Conservation (phyloP, 306 rosid genomes). For the Echinosophora koreensis region DNA sequence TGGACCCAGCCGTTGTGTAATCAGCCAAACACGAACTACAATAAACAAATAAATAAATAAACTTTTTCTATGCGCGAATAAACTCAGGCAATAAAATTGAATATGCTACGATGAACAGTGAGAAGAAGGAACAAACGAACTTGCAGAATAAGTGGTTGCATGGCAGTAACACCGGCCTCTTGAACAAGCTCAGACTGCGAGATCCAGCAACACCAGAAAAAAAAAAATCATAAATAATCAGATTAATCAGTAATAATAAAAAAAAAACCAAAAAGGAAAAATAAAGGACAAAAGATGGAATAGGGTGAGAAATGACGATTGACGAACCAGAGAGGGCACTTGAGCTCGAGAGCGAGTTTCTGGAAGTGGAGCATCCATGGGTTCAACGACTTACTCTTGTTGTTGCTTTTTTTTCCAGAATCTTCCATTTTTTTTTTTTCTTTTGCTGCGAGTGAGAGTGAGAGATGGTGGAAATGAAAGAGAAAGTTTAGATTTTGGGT, state of each 20-base stretch:
- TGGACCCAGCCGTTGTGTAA: constrained; percentile 42
- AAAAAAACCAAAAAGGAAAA: neutral
- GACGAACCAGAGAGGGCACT: constrained; percentile 88
- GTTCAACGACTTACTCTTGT: constrained; percentile 47
- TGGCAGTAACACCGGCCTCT: constrained; percentile 72
- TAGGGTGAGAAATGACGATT: too few relatives aligned
- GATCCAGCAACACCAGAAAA: constrained; percentile 29
- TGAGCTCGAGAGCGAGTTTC: constrained; percentile 90
- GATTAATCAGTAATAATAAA: neutral
- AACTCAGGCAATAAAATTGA: neutral
- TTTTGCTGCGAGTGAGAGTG: too few relatives aligned
- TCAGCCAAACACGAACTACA: constrained; percentile 66
- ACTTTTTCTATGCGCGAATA: neutral
- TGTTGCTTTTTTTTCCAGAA: constrained; percentile 26
- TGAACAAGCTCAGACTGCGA: constrained; percentile 72
- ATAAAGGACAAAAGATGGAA: neutral
- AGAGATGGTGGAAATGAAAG: too few relatives aligned
- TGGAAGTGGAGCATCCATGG: constrained; percentile 80
- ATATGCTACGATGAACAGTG: neutral
- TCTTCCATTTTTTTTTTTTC: constrained; percentile 50
- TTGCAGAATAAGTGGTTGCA: constrained; percentile 91
- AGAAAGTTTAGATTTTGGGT: neutral
- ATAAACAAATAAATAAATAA: neutral
- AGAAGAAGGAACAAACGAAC: constrained; percentile 52
- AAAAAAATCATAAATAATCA: neutral